Conservation (phyloP, 306 rosid genomes). For the Corylus avellana region DNA sequence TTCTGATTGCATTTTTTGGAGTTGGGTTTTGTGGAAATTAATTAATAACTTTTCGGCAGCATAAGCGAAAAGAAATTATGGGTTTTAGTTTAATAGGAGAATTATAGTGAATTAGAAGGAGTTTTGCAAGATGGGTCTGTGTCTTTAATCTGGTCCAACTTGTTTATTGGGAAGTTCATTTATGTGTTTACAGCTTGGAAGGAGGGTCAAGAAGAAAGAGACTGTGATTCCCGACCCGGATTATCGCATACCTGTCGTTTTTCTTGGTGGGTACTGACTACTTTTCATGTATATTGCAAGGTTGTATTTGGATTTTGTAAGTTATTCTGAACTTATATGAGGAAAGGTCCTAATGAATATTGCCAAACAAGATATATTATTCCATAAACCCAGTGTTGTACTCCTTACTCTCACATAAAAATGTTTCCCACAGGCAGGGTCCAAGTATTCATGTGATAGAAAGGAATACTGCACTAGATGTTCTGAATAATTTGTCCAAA, state of each 20-base stretch:
- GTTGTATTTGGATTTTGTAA: slow-evolving; percentile 20
- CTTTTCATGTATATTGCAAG: slow-evolving; percentile 20
- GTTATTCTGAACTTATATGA: neutral
- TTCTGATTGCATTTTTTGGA: neutral
- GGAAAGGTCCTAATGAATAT: neutral
- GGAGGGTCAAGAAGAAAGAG: slow-evolving; percentile 53
- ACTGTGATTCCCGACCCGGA: slow-evolving; percentile 90
- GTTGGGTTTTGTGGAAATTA: neutral
- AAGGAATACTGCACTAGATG: neutral
- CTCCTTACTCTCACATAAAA: neutral
- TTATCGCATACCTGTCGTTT: slow-evolving; percentile 83
- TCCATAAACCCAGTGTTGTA: neutral
- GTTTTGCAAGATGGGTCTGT: slow-evolving; percentile 10
- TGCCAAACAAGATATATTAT: neutral
- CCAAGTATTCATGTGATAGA: neutral
- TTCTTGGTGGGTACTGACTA: slow-evolving; percentile 63
- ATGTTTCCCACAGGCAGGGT: neutral
- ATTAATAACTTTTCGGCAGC: neutral
- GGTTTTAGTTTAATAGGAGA: neutral
- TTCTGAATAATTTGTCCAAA: neutral
- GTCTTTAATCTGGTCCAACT: slow-evolving; percentile 1
- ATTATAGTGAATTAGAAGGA: neutral
- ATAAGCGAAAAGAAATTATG: neutral
- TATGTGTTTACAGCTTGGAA: slow-evolving; percentile 63
- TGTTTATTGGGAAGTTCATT: slow-evolving; percentile 30